These are phyloP conservation scores for Eimeria falciformis DNA, from an alignment of 169 alveolate genomes.

Conservation along the genomic window DNA sequence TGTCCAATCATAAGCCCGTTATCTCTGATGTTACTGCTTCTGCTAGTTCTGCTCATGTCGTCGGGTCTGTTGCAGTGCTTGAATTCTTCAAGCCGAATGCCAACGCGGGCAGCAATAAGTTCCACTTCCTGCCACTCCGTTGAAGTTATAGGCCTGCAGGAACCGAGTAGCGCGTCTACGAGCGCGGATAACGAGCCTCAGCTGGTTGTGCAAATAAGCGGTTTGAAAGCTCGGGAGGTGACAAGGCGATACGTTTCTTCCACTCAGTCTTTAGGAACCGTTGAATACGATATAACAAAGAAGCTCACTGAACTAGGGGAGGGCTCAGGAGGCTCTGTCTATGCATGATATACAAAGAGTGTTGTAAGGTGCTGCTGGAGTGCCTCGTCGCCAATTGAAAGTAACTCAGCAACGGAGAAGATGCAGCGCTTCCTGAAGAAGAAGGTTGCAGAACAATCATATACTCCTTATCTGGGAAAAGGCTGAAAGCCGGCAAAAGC, in stretches of 20 bases:
- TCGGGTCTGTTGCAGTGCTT: not conserved
- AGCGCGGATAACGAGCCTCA: not conserved
- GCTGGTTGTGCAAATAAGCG: too few relatives aligned
- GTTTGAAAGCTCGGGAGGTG: too few relatives aligned
- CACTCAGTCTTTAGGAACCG: too few relatives aligned
- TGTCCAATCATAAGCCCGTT: not conserved
- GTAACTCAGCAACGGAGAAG: conserved; percentile 83
- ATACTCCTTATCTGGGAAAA: conserved; percentile 91
- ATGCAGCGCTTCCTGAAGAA: conserved; percentile 13
- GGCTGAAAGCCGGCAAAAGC: conserved; percentile 80
- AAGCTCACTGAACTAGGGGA: conserved; percentile 30
- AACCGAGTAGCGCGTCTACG: not conserved
- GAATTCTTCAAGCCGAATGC: not conserved
- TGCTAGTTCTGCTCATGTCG: not conserved
- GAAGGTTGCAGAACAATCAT: conserved; percentile 92
- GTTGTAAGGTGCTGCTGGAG: conserved; percentile 87
- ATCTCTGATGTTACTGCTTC: not conserved
- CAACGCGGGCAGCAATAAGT: not conserved
- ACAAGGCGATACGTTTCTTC: too few relatives aligned
- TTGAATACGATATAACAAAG: too few relatives aligned
- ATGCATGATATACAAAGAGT: conserved; percentile 89
- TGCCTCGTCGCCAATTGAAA: conserved; percentile 86
- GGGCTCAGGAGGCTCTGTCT: conserved; percentile 84
- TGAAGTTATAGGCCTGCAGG: not conserved
- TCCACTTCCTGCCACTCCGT: not conserved